Conservation (phyloP, 345 rosid species). For the Linum usitatissimum region DNA sequence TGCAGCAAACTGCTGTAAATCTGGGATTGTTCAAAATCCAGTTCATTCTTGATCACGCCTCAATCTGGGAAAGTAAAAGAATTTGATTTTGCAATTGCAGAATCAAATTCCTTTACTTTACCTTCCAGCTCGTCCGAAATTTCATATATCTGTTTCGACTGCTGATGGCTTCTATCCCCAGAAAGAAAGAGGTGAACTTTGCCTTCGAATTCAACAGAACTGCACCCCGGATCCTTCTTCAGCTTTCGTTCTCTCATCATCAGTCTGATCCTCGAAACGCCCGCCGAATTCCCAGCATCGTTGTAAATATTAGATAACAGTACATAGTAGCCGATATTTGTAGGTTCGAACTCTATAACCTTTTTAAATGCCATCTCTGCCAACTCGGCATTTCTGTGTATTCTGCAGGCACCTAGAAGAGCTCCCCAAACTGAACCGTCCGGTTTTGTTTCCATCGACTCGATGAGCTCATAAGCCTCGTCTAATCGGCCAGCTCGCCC, state of each 20-base stretch:
- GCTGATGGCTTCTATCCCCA: slow-evolving; percentile 68
- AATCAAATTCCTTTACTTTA: slow-evolving; percentile 27
- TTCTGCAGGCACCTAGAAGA: slow-evolving; percentile 81
- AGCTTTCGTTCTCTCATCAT: slow-evolving; percentile 71
- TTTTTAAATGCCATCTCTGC: slow-evolving; percentile 69
- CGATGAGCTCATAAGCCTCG: slow-evolving; percentile 49
- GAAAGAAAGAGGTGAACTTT: slow-evolving; percentile 62
- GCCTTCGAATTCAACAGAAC: slow-evolving; percentile 61
- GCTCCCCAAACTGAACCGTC: slow-evolving; percentile 95
- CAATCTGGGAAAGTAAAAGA: too few relatives aligned
- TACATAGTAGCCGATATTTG: slow-evolving; percentile 77
- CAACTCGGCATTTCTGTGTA: slow-evolving; percentile 54
- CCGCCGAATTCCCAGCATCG: slow-evolving; percentile 40
- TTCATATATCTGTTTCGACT: slow-evolving; percentile 41
- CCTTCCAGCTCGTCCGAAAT: slow-evolving; percentile 48
- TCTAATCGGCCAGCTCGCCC: slow-evolving; percentile 74
- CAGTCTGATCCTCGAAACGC: slow-evolving; percentile 42
- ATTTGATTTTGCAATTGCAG: too few relatives aligned
- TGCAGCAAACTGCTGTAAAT: too few relatives aligned
- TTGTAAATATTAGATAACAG: slow-evolving; percentile 69
- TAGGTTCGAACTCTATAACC: slow-evolving; percentile 54
- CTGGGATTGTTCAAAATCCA: too few relatives aligned
- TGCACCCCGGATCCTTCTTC: slow-evolving; percentile 82
- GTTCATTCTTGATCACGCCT: too few relatives aligned
- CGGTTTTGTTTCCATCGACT: slow-evolving; percentile 42